These are phyloP conservation scores for Auricularia sp. DNA, from an alignment of 768 basidiomycete species.

Conservation along the genomic window DNA sequence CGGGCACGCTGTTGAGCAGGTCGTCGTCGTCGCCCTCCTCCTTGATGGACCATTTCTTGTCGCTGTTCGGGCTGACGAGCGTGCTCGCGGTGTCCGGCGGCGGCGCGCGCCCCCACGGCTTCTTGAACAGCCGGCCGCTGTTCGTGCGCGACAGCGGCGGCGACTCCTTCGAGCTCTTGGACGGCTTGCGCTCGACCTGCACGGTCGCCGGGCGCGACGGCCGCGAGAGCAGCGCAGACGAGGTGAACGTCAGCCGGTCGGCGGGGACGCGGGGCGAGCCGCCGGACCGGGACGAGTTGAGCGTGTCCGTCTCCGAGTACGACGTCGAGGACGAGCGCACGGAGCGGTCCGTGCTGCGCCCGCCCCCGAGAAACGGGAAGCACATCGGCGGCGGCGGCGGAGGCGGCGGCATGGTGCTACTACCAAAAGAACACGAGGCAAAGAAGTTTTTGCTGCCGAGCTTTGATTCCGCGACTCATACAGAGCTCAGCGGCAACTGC, in stretches of 20 bases:
- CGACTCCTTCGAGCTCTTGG: background rate
- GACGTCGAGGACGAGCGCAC: background rate
- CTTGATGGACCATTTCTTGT: background rate
- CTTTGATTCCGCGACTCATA: background rate
- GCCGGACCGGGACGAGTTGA: background rate
- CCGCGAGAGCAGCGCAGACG: background rate
- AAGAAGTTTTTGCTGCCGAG: background rate
- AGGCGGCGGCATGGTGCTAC: background rate
- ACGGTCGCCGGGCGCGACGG: background rate
- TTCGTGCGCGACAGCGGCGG: background rate
- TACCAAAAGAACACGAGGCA: background rate
- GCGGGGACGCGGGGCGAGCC: background rate
- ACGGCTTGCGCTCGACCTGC: background rate
- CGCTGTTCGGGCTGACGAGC: background rate
- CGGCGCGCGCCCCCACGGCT: background rate
- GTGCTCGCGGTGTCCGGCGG: background rate
- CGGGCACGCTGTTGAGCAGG: background rate
- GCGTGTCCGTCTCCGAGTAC: background rate
- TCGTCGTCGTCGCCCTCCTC: background rate
- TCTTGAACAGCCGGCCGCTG: background rate
- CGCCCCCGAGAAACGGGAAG: background rate
- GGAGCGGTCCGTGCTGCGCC: background rate
- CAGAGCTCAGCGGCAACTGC: background rate
- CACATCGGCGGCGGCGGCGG: background rate
- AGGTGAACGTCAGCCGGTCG: background rate